These are phyloP conservation scores for Collariella sp. DNA, from an alignment of 495 filamentous ascomycete genomes.

Conservation along the genomic window DNA sequence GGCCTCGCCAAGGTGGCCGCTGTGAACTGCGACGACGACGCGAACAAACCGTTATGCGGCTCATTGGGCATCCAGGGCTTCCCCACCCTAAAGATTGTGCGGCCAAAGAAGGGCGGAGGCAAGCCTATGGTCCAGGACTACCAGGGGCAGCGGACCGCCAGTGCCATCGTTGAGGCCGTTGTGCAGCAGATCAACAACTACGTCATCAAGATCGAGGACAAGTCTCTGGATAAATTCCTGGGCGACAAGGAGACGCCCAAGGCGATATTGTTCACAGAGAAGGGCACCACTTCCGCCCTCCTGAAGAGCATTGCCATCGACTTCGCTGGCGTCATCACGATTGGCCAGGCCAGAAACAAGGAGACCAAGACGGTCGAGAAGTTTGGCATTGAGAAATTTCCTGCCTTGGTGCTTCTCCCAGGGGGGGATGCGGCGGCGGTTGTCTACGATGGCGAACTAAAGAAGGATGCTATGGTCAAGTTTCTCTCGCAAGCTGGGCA, in stretches of 20 bases:
- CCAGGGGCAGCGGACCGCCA: constrained; percentile 69
- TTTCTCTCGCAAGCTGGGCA: constrained; percentile 80
- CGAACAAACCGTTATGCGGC: constrained; percentile 84
- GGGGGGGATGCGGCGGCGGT: constrained; percentile 59
- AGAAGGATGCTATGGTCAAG: constrained; percentile 70
- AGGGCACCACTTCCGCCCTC: constrained; percentile 75
- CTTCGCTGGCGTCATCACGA: constrained; percentile 69
- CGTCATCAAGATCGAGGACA: constrained; percentile 79
- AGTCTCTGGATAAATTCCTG: constrained; percentile 70
- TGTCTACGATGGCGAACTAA: constrained; percentile 75
- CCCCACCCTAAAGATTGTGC: constrained; percentile 91
- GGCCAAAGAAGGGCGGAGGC: constrained; percentile 64
- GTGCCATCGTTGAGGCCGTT: constrained; percentile 80
- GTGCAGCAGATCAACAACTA: constrained; percentile 84
- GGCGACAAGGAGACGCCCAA: constrained; percentile 63
- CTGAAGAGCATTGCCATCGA: constrained; percentile 83
- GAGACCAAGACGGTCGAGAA: constrained; percentile 60
- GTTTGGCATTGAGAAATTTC: constrained; percentile 71
- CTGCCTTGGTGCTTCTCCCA: constrained; percentile 73
- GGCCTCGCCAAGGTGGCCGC: constrained; percentile 91
- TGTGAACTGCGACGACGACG: constrained; percentile 90
- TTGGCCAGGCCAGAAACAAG: constrained; percentile 83
- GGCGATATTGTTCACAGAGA: constrained; percentile 89
- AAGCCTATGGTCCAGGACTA: constrained; percentile 90
- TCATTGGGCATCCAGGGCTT: constrained; percentile 89